Base-by-base conservation (phyloP, 2,329 filamentous ascomycete species). In the Phaeomoniella chlamydospora region DNA sequence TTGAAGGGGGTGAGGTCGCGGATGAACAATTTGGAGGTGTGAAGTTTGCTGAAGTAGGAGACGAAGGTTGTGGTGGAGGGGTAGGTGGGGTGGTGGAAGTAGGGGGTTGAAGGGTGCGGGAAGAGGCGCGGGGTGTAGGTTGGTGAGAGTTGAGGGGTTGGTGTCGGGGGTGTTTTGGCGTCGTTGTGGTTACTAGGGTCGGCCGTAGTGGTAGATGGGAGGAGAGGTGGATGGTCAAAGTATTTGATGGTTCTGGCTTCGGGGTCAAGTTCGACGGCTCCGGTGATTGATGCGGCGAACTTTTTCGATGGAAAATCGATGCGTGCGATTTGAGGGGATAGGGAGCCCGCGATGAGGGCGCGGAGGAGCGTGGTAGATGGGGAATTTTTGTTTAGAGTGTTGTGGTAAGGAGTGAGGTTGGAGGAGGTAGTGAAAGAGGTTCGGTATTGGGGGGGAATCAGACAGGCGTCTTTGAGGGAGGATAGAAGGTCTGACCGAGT, bases 251-350 rank as follows among this genome's bases (percentile, higher is more conserved):
- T 83, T 36, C 77, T 72, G 3, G 88, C 88, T 57, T 96, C 88
- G 0, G 88, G 88, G 52, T 98, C 90, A 4, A 94, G 68, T 54
- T 90, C 88, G 1, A 96, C 83, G 0, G 90, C 84, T 5, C 90
- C 90, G 1, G 84, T 83, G 43, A 92, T 74, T 2, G 83, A 85
- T 22, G 78, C 76, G 10, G 83, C 82, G 56, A 92, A 98, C 57
- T 94, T 96, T 64, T 93, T 93, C 59, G 94, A 85, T 0, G 90
- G 90, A 46, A 94, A 84, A 44, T 86, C 80, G 52, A 98, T 94
- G 36, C 87, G 76, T 11, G 86, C 86, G 44, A 94, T 76, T 57
- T 96, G 88, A 0, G 90, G 90, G 18, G 75, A 72, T 54, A 85
- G 84, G 3, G 80, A 76, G 3, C 77, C 78, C 3, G 80, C 80